Evolutionary conservation across 2,329 filamentous ascomycete species (phyloP).

Genomic region (Didymella arachidicola): DNA sequence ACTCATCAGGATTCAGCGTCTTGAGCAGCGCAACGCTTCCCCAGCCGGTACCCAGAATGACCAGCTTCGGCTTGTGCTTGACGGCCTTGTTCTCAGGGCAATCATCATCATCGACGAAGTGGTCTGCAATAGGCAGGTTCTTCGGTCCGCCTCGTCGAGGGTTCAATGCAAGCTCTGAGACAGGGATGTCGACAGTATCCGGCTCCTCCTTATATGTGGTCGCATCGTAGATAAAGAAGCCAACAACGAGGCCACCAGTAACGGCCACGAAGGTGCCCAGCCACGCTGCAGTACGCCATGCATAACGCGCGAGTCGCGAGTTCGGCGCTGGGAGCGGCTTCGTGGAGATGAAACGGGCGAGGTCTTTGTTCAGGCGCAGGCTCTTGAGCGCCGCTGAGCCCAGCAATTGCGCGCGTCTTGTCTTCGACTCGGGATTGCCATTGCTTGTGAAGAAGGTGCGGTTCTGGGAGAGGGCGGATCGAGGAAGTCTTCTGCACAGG

Average conservation of each 20-base stretch:
- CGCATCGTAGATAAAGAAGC: slow-evolving; percentile 93
- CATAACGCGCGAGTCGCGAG: slow-evolving; percentile 58
- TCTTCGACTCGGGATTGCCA: slow-evolving; percentile 27
- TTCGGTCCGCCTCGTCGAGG: slow-evolving; percentile 88
- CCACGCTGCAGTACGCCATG: slow-evolving; percentile 74
- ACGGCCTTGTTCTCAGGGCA: slow-evolving; percentile 70
- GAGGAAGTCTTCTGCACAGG: slow-evolving; percentile 24
- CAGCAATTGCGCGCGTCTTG: slow-evolving; percentile 35
- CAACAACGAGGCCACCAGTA: slow-evolving; percentile 72
- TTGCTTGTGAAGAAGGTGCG: slow-evolving; percentile 41
- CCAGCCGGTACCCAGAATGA: slow-evolving; percentile 94
- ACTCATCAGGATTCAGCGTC: slow-evolving; percentile 86
- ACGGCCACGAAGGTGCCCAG: slow-evolving; percentile 79
- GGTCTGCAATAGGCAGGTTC: slow-evolving; percentile 89
- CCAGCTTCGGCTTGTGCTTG: slow-evolving; percentile 90
- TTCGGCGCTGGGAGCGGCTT: slow-evolving; percentile 42
- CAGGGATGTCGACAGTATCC: slow-evolving; percentile 73
- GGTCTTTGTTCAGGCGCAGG: slow-evolving; percentile 29
- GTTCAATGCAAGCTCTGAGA: slow-evolving; percentile 83
- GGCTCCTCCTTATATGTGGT: slow-evolving; percentile 82
- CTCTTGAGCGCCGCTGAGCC: slow-evolving; percentile 29
- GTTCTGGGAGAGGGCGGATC: slow-evolving; percentile 24
- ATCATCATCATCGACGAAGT: slow-evolving; percentile 89
- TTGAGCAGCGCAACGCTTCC: slow-evolving; percentile 92
- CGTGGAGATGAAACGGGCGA: slow-evolving; percentile 40